Conservation (phyloP, 371 early-diverging fungal genomes). For the Actinomucor elegans region DNA sequence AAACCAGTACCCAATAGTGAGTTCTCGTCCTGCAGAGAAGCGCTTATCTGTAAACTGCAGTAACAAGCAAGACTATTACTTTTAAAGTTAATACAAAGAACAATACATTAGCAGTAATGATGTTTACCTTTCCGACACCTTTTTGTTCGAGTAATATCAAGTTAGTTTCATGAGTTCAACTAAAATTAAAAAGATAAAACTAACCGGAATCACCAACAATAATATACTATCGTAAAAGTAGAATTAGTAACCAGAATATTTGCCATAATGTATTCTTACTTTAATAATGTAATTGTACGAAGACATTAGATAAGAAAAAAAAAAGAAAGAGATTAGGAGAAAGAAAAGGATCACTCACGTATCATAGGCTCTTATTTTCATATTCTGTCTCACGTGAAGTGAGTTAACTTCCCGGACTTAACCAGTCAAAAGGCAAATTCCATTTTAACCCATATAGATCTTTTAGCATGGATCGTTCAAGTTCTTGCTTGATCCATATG, state of each 20-base stretch:
- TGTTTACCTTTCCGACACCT: constrained; percentile 75
- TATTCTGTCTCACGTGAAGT: constrained; percentile 4
- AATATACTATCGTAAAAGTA: constrained; percentile 30
- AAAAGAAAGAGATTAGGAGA: not conserved
- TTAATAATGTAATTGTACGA: constrained; percentile 48
- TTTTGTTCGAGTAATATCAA: not conserved
- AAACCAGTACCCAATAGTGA: constrained; percentile 72
- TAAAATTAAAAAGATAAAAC: not conserved
- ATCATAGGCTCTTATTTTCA: no score
- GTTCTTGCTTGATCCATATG: no score
- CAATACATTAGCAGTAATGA: not conserved
- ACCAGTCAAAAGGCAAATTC: no score
- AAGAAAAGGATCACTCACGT: not conserved
- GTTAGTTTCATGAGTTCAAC: not conserved
- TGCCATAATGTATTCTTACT: constrained; percentile 13
- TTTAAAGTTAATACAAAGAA: not conserved
- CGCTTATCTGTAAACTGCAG: constrained; percentile 84
- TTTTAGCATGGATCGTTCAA: no score
- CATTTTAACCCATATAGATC: no score
- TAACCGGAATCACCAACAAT: constrained; percentile 52
- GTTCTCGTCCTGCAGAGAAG: constrained; percentile 80
- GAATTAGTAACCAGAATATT: not conserved
- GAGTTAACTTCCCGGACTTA: no score
- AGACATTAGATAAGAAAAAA: constrained; percentile 27
- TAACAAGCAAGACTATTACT: constrained; percentile 70